Base-by-base conservation (phyloP, 2,329 filamentous ascomycete species). In the Chaetomiaceae sp. region DNA sequence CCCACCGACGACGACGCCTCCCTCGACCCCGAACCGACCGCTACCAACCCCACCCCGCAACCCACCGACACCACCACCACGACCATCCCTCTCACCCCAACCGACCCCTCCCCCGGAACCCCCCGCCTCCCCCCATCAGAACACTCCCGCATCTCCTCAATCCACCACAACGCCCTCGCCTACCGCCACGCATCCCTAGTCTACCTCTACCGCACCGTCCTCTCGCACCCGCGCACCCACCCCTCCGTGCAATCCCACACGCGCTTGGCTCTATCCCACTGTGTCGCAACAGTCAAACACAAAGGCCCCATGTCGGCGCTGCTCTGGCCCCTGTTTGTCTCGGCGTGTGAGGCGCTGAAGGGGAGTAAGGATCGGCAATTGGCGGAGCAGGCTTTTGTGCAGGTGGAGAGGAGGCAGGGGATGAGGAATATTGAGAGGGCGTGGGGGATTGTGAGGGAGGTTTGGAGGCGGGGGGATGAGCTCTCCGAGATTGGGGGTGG, bases 401-500 rank as follows among this genome's bases (percentile, higher is more conserved):
- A 76, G 5, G 72, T 83, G 8, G 76, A 79, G 54, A 73, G 70
- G 49, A 69, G 81, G 17, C 83, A 85, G 64, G 82, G 83, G 19
- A 85, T 85, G 83, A 76, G 75, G 17, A 87, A 86, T 61, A 85
- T 86, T 53, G 75, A 75, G 57, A 73, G 80, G 56, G 78, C 81
- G 3, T 83, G 81, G 79, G 73, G 73, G 12, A 79, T 86, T 33
- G 76, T 83, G 3, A 73, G 79, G 59, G 82, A 84, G 64, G 77
- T 86, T 9, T 86, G 83, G 81, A 72, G 72, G 51, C 71, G 80
- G 51, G 74, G 74, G 0, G 80, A 83, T 52, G 51, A 51, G 73
- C 74, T 0, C 78, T 82, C 42, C 14, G 36, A 22, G 22, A 17
- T 19, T 2, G 46, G 20, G 15, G 62, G 51, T 58, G 27, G 20